Evolutionary conservation across 176 grass and related monocot genomes (phyloP).

Genomic region (Cenchrus fungigraminus): DNA sequence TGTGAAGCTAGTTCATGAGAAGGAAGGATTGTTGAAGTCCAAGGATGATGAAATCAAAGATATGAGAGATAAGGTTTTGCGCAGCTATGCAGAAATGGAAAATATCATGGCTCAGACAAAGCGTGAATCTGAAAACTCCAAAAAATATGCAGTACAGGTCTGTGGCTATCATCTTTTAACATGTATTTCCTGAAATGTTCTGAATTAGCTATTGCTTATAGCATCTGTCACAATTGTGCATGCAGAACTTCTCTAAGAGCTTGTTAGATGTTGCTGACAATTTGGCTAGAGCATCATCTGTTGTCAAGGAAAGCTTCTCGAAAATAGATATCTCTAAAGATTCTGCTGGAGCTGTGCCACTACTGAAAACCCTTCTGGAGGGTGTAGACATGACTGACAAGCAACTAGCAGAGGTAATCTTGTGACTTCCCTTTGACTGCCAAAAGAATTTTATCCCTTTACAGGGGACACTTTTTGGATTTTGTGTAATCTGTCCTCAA

Average conservation of each 20-base stretch:
- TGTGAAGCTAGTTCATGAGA: conserved; percentile 67
- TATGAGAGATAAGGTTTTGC: conserved; percentile 72
- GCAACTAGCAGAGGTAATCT: conserved; percentile 69
- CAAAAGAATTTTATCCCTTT: neutral
- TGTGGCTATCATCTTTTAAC: conserved; percentile 8
- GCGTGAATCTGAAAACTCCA: conserved; percentile 71
- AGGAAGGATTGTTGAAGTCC: conserved; percentile 68
- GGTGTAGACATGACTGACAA: conserved; percentile 85
- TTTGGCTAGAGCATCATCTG: conserved; percentile 63
- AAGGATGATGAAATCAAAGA: conserved; percentile 75
- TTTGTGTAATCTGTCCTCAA: conserved; percentile 1
- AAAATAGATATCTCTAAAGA: conserved; percentile 73
- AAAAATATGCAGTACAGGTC: conserved; percentile 79
- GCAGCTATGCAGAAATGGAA: conserved; percentile 81
- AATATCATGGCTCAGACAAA: conserved; percentile 71
- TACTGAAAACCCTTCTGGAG: conserved; percentile 70
- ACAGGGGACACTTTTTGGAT: neutral
- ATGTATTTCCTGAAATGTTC: neutral
- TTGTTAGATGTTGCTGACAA: conserved; percentile 78
- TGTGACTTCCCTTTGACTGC: neutral
- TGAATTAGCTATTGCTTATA: conserved; percentile 21
- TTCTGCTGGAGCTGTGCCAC: conserved; percentile 62
- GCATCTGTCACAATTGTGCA: neutral
- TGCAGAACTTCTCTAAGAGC: conserved; percentile 72
- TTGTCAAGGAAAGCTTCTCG: conserved; percentile 71